These are phyloP conservation scores for Hericium rajendrae DNA, from an alignment of 768 basidiomycete genomes.

Conservation along the genomic window DNA sequence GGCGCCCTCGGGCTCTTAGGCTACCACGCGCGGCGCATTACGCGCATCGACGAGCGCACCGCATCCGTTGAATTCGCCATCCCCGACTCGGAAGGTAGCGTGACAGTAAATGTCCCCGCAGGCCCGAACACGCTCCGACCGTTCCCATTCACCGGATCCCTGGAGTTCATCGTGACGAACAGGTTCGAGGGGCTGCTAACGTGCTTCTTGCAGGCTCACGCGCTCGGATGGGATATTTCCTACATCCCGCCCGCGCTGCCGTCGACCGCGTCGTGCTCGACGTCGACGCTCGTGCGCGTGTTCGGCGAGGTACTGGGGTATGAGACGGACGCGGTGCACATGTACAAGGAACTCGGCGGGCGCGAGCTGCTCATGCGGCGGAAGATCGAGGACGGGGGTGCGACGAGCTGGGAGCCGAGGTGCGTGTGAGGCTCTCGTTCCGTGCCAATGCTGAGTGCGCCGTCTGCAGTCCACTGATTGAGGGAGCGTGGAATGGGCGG, in stretches of 20 bases:
- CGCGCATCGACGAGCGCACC: conserved; percentile 29
- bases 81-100: conserved; percentile 18
- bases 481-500: conserved; percentile 46
- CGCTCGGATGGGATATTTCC: conserved; percentile 57
- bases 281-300: conserved; percentile 42
- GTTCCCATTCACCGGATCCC: conserved; percentile 31
- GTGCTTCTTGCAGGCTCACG: conserved; percentile 51
- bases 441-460: not conserved
- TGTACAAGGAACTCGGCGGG: conserved; percentile 64
- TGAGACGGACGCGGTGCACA: conserved; percentile 46
- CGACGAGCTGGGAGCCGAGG: conserved; percentile 49
- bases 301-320: conserved; percentile 54
- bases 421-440: conserved; percentile 13
- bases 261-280: conserved; percentile 54
- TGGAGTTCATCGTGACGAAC: conserved; percentile 35
- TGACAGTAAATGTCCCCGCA: conserved; percentile 35
- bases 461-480: conserved; percentile 37
- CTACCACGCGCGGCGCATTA: conserved; percentile 34
- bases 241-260: conserved; percentile 47
- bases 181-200: conserved; percentile 52
- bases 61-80: conserved; percentile 35
- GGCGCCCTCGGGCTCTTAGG: conserved; percentile 41
- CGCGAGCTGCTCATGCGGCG: conserved; percentile 57
- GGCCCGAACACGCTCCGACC: conserved; percentile 36
- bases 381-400: conserved; percentile 45